Conservation (phyloP, 2,329 filamentous ascomycete genomes). For the Neoascochyta sp. region DNA sequence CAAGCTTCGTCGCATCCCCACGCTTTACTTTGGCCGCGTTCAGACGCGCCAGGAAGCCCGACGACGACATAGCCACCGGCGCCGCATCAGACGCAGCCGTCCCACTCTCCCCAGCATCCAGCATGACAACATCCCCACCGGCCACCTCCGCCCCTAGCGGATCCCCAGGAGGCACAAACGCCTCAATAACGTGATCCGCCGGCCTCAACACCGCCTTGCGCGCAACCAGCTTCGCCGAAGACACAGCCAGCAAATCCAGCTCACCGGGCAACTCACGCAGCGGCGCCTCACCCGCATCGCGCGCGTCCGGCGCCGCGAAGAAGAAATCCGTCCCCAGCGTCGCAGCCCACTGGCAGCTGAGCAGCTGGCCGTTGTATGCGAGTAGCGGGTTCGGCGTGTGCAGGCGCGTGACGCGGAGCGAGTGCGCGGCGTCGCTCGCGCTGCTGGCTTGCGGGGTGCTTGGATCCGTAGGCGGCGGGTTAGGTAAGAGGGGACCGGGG, state of each 20-base stretch:
- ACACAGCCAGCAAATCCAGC: conserved; percentile 69
- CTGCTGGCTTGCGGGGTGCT: no score
- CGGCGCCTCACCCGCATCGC: conserved; percentile 34
- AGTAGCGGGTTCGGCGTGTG: conserved; percentile 73
- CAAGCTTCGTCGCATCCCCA: conserved; percentile 34
- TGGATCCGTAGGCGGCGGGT: no score
- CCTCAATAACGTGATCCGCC: conserved; percentile 24
- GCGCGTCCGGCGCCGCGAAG: conserved; percentile 47
- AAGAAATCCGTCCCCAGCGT: conserved; percentile 82
- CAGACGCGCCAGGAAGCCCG: conserved; percentile 40
- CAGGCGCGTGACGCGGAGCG: no score
- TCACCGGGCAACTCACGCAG: conserved; percentile 50
- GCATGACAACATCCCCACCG: not conserved
- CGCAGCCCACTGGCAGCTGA: conserved; percentile 75
- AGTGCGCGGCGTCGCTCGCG: no score
- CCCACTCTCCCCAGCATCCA: conserved; percentile 1
- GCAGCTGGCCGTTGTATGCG: conserved; percentile 73
- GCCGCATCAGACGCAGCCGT: conserved; percentile 7
- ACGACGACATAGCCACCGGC: no score
- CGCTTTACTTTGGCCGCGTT: conserved; percentile 42
- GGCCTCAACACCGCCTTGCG: conserved; percentile 56
- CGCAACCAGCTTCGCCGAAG: conserved; percentile 66
- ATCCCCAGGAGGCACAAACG: conserved; percentile 7
- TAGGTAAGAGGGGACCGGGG: no score
- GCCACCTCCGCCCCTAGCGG: conserved; percentile 2